Conservation (phyloP, 805 yeast species). For the Peterozyma xylosa region DNA sequence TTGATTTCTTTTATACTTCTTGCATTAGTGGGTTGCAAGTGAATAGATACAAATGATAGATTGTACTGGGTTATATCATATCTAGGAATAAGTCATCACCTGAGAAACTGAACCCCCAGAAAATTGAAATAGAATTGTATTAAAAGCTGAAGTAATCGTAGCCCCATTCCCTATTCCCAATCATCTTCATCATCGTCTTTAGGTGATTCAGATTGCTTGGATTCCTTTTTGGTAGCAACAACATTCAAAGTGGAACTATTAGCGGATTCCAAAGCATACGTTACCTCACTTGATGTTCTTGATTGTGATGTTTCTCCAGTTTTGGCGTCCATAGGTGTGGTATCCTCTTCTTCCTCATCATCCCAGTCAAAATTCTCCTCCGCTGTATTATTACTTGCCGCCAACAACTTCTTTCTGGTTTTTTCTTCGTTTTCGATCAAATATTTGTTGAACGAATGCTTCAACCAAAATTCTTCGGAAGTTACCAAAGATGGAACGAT, state of each 20-base stretch:
- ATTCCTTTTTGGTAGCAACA: conserved; percentile 10
- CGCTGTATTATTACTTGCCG: conserved; percentile 27
- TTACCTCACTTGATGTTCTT: conserved; percentile 29
- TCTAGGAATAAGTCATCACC: neutral
- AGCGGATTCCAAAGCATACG: conserved; percentile 31
- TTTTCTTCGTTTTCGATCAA: conserved; percentile 55
- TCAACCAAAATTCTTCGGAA: conserved; percentile 66
- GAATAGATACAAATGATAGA: no score
- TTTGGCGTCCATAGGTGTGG: neutral
- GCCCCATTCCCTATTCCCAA: conserved; percentile 39
- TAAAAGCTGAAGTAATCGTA: neutral
- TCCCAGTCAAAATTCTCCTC: conserved; percentile 42
- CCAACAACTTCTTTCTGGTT: conserved; percentile 56
- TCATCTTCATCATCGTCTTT: conserved; percentile 35
- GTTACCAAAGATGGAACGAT: conserved; percentile 57
- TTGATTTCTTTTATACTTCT: no score
- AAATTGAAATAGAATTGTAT: neutral
- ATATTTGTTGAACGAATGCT: conserved; percentile 50
- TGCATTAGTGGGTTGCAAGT: no score
- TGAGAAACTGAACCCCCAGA: neutral
- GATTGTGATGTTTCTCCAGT: conserved; percentile 11
- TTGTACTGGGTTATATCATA: no score
- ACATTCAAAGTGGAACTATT: conserved; percentile 27
- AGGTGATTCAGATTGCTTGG: conserved; percentile 5
- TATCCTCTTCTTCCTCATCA: conserved; percentile 34